Conservation (phyloP, 2,329 filamentous ascomycete genomes). For the Curvularia sp. region DNA sequence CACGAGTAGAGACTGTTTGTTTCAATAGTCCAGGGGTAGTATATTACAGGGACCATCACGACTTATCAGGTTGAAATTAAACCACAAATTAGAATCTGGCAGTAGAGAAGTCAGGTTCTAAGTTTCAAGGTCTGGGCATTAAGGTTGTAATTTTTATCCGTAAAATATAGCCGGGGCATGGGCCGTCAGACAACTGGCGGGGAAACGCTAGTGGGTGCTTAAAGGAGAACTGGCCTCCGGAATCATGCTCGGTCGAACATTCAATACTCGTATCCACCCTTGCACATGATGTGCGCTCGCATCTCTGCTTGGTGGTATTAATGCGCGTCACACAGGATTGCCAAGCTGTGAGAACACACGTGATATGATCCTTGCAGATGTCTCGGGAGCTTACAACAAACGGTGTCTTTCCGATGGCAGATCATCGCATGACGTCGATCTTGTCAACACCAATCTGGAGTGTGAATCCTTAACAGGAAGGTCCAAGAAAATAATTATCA, state of each 20-base stretch:
- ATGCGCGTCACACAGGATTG: not conserved
- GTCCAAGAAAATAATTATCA: not conserved
- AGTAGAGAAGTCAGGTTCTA: not conserved
- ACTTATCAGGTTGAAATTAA: not conserved
- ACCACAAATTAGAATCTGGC: not conserved
- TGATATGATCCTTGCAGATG: not conserved
- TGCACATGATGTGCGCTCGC: not conserved
- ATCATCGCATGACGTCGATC: slow-evolving; percentile 2
- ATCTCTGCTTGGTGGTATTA: slow-evolving; percentile 1
- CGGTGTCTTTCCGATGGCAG: slow-evolving; percentile 3
- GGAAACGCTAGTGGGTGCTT: slow-evolving; percentile 20
- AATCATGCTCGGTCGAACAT: slow-evolving; percentile 20
- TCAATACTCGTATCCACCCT: slow-evolving; percentile 14
- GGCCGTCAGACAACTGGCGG: slow-evolving; percentile 25
- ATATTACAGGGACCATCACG: not conserved
- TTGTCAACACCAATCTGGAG: not conserved
- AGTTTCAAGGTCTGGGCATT: not conserved
- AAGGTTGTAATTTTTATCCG: slow-evolving; percentile 1
- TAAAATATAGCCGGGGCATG: slow-evolving; percentile 20
- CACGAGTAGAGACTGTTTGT: slow-evolving; percentile 19
- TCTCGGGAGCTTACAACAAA: not conserved
- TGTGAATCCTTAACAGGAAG: not conserved
- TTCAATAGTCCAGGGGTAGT: slow-evolving; percentile 9
- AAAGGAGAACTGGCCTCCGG: slow-evolving; percentile 12
- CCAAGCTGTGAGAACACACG: not conserved